A percentile compares a stretch with the other conserved stretches of the same genome.
Conservation (phyloP, 2,329 filamentous ascomycete genomes). For the Monosporascus cannonballus region DNA sequence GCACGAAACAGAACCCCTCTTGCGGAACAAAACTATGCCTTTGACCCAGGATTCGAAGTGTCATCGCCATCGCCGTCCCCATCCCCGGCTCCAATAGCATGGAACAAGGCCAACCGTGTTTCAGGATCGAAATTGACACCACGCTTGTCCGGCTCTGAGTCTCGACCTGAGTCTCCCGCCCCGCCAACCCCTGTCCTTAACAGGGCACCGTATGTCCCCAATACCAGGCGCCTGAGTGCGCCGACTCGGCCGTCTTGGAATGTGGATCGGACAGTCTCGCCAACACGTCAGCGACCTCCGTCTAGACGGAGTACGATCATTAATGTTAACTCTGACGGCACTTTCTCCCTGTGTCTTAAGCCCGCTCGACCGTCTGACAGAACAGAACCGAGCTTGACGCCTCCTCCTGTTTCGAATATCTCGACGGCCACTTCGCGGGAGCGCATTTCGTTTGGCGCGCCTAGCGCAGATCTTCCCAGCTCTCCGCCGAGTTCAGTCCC, state of each 20-base stretch:
- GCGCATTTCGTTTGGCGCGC: conserved; percentile 39
- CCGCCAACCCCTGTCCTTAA: conserved; percentile 31
- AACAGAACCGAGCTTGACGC: conserved; percentile 31
- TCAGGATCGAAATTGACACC: conserved; percentile 38
- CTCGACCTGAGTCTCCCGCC: conserved; percentile 24
- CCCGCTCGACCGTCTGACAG: conserved; percentile 18
- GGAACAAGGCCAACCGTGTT: conserved; percentile 33
- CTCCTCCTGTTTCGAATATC: conserved; percentile 35
- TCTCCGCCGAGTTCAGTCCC: conserved; percentile 43
- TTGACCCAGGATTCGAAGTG: conserved; percentile 26
- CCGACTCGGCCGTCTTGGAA: conserved; percentile 20
- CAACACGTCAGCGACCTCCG: conserved; percentile 22
- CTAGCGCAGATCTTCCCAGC: conserved; percentile 39
- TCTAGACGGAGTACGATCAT: conserved; percentile 40
- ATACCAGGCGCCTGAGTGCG: conserved; percentile 33
- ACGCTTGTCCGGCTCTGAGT: conserved; percentile 24
- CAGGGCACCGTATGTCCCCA: conserved; percentile 31
- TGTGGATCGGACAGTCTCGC: conserved; percentile 17
- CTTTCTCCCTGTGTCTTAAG: conserved; percentile 45
- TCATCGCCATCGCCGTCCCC: conserved; percentile 27
- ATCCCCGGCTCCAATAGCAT: conserved; percentile 30
- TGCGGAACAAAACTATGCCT: conserved; percentile 21
- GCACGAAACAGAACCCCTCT: conserved; percentile 14
- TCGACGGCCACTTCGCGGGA: conserved; percentile 46
- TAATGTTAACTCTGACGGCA: conserved; percentile 50